Base-by-base conservation (phyloP, 192 early-diverging fungal species). In the Backusella parvicylindrica region DNA sequence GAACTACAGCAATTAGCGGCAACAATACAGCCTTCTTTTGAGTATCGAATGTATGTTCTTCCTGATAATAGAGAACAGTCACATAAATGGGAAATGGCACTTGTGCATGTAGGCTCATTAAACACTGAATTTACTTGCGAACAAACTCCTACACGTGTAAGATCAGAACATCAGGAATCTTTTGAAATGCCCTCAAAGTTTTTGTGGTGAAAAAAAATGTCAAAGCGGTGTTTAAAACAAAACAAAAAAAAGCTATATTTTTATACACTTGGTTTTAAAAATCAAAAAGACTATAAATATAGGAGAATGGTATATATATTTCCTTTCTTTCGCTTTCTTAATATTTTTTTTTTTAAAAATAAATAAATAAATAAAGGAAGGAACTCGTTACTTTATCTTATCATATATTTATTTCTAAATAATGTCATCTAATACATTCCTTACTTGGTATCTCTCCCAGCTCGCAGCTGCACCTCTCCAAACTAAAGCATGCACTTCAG, bases 401-500 rank as follows among this genome's bases (percentile, higher is more conserved):
- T 56, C 23, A 11, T 26, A n/a, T n/a, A n/a, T n/a, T n/a, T n/a
- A n/a, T n/a, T n/a, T n/a, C n/a, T 3, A 28, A 12, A 60, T 4
- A 60, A 66, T 66, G 64, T 31, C 64, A 8, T 66, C 64, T 2
- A 66, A 65, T 31, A 36, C 82, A 9, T 70, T 93, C 60, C 79
- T 92, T 76, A 75, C 86, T 0, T 80, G 83, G 50, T 94, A 94
- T 79, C 76, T 93, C 15, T 56, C 85, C 16, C 78, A 84, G 68
- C 84, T 94, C 12, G 86, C 85, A 8, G 79, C 84, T 53, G 80
- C 90, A 49, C 95, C 95, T 21, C 79, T 97, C 26, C 84, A 85
- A 64, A 95, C 94, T 68, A 97, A 97, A 85, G 91, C 94, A 32
- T 76, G 85, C 70, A 97, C 94, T 16, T 83, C 92, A 4, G 92